A percentile compares a stretch with the other conserved stretches of the same genome.
Evolutionary conservation across 148 eudicot species (phyloP).

Genomic region (Rhododendron ferrugineum): DNA sequence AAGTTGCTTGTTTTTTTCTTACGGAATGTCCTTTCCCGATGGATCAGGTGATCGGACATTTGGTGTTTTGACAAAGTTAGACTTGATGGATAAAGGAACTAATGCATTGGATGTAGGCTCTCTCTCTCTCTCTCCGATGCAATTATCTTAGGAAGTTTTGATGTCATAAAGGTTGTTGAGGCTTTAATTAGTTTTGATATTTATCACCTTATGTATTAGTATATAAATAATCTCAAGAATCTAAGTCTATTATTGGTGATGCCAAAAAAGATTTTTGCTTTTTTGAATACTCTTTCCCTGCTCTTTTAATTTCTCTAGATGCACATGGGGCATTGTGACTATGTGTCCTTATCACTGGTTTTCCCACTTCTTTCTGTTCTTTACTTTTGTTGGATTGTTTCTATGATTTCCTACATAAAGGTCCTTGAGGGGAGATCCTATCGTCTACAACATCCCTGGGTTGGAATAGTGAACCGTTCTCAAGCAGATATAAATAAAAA

Average conservation of each 20-base stretch:
- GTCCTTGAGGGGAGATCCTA: conserved; percentile 81
- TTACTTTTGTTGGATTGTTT: not conserved
- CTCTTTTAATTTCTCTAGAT: not conserved
- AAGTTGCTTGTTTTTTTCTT: conserved; percentile 1
- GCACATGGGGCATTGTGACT: not conserved
- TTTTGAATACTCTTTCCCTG: not conserved
- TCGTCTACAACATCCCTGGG: conserved; percentile 70
- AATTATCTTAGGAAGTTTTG: not conserved
- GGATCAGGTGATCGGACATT: conserved; percentile 85
- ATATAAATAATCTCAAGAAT: not conserved
- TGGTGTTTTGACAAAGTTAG: conserved; percentile 90
- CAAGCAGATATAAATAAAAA: conserved; percentile 77
- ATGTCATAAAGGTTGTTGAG: not conserved
- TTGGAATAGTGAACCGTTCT: conserved; percentile 76
- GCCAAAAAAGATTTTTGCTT: not conserved
- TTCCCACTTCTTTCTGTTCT: not conserved
- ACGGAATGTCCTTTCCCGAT: conserved; percentile 4
- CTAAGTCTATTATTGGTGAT: not conserved
- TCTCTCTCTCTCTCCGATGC: not conserved
- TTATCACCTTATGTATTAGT: not conserved
- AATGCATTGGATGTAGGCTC: conserved; percentile 83
- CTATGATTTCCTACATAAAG: conserved; percentile 19
- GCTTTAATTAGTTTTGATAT: not conserved
- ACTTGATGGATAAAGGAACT: conserved; percentile 98
- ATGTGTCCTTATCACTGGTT: not conserved